Evolutionary conservation across 768 basidiomycete species (phyloP).

Genomic region (Hemileccinum rubropunctum): DNA sequence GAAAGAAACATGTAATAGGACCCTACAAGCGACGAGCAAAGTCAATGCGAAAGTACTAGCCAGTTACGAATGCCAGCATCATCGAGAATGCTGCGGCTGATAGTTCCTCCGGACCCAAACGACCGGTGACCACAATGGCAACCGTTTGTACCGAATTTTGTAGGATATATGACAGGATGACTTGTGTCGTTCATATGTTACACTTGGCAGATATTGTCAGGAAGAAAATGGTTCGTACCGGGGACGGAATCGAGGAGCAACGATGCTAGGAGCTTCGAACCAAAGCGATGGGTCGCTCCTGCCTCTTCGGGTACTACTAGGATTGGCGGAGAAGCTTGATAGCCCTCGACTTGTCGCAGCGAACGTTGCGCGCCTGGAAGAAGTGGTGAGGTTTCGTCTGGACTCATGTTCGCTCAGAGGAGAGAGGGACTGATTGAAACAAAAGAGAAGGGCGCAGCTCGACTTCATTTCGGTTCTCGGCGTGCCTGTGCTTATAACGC

Average conservation of each 20-base stretch:
- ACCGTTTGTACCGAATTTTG: constrained; percentile 74
- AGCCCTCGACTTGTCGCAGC: constrained; percentile 6
- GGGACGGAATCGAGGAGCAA: constrained; percentile 58
- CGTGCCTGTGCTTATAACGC: constrained; percentile 15
- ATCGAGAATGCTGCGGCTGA: constrained; percentile 70
- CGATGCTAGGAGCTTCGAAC: constrained; percentile 40
- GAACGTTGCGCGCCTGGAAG: constrained; percentile 14
- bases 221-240: constrained; percentile 35
- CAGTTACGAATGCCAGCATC: constrained; percentile 79
- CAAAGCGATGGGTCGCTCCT: constrained; percentile 20
- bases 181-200: constrained; percentile 27
- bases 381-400: constrained; percentile 33
- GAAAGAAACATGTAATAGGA: constrained; percentile 45
- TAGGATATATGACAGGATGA: constrained; percentile 66
- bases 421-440: constrained; percentile 16
- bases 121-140: constrained; percentile 61
- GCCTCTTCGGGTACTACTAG: constrained; percentile 28
- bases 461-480: not conserved
- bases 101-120: constrained; percentile 65
- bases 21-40: constrained; percentile 33
- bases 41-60: constrained; percentile 44
- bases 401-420: constrained; percentile 11
- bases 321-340: constrained; percentile 14
- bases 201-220: not conserved
- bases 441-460: not conserved